Base-by-base conservation (phyloP, 108 stramenopile genomes). In the Cyclotella atomus region DNA sequence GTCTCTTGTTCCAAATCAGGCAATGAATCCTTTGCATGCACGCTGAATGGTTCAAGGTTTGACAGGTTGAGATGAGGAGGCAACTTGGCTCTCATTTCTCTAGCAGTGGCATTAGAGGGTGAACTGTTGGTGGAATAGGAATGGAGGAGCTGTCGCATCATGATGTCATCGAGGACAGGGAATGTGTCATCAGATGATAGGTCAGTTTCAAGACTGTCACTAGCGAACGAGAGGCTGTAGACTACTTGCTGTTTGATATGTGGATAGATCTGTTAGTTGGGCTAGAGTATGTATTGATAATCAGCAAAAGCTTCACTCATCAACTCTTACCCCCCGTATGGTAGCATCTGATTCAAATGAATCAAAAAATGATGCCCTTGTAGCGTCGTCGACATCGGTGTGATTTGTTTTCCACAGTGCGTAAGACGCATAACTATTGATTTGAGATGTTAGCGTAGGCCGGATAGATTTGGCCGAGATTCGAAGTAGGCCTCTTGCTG, bases 101-200 rank as follows among this genome's bases (percentile, higher is more conserved):
- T 71, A 20, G 66, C 71, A 36, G 50, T 43, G 38, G 29, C 17
- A n/a, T 25, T 65, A 54, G 63, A 73, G 9, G 53, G 72, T 15
- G 41, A 7, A 14, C 20, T 3, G 30, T 24, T 55, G 28, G 68
- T 45, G 28, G 56, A 70, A 41, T 52, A 61, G 8, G 65, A 79
- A 44, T 71, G 38, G 0, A 63, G 59, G n/a, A 79, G 61, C 30
- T 71, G 77, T 23, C 32, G 57, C 36, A 56, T 60, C 59, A 79
- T 71, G 15, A 45, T 50, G 5, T 79, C 65, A 50, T 71, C 50
- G 33, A 71, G 65, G 41, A 79, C 44, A 67, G 49, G 64, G 49
- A 47, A 66, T 6, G 69, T 52, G 57, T 71, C 43, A 46, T 71
- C 70, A 41, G 77, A 79, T 59, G 68, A 62, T 23, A 77, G 43